Evolutionary conservation across 495 filamentous ascomycete genomes (phyloP).

Genomic region (Daldinia childiae): DNA sequence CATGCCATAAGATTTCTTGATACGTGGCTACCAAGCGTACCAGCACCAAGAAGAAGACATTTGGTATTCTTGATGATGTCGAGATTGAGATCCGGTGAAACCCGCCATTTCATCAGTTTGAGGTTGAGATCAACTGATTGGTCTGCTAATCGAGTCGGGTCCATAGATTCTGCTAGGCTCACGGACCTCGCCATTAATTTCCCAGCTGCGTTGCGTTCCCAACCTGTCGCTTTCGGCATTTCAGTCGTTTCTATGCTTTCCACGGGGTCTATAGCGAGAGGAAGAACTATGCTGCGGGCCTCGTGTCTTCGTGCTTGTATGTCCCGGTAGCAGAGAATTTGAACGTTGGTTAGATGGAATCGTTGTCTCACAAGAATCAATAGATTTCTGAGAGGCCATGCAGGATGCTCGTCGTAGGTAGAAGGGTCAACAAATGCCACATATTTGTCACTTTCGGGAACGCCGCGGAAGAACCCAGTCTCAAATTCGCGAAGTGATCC

Average conservation of each 20-base stretch:
- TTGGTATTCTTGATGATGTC: conserved; percentile 89
- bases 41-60: conserved; percentile 93
- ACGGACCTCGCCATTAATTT: conserved; percentile 80
- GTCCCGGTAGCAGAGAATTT: conserved; percentile 92
- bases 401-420: conserved; percentile 83
- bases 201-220: conserved; percentile 83
- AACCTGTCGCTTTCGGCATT: conserved; percentile 91
- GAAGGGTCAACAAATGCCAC: conserved; percentile 92
- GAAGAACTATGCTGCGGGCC: conserved; percentile 79
- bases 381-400: conserved; percentile 93
- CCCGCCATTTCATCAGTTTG: conserved; percentile 98
- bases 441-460: conserved; percentile 74
- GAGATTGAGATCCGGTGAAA: conserved; percentile 86
- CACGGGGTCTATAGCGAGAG: conserved; percentile 65
- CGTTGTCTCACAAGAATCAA: conserved; percentile 84
- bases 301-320: conserved; percentile 77
- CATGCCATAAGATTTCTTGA: conserved; percentile 91
- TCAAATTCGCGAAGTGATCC: conserved; percentile 81
- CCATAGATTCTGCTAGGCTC: conserved; percentile 89
- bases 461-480: conserved; percentile 81
- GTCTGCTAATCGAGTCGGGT: conserved; percentile 84
- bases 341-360: conserved; percentile 78
- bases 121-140: conserved; percentile 97
- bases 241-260: conserved; percentile 51
- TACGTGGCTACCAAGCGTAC: conserved; percentile 93